Base-by-base conservation (phyloP, 2,329 filamentous ascomycete genomes). In the Cytospora chrysosperma region DNA sequence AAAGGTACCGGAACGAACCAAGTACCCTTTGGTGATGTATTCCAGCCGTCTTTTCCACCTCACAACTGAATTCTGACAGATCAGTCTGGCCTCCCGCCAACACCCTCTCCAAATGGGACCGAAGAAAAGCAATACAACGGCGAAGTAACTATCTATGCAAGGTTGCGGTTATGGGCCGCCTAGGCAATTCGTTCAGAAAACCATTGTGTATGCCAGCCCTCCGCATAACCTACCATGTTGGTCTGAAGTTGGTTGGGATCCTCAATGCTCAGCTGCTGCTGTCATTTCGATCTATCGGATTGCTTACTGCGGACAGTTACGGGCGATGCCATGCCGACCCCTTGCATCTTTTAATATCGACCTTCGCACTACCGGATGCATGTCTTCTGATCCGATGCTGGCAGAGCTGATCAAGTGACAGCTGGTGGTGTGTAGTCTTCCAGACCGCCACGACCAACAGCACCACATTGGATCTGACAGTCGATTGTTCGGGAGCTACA, bases 391-490 rank as follows among this genome's bases (percentile, higher is more conserved):
- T 47, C 58, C 58, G 58, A 52, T 47, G 15, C 50, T 54, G 37
- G 27, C 50, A 54, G 28, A 40, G 43, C 43, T 47, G 21, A 47
- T 47, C 43, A 47, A 47, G 43, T 47, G 43, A 47, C 43, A 47
- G 43, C 43, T 24, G 19, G 43, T 47, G 43, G 43, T 47, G 24
- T 54, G 24, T 54, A 43, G 59, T 24, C 52, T 49, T 55, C 51
- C 59, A 61, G 59, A 61, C 59, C 59, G 59, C 59, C 59, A 55
- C 27, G 27, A 17, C 26, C 51, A 27, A 61, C 50, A 51, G 24
- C 51, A 55, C 37, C 40, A n/a, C n/a, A n/a, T 49, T 55, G 59
- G 27, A 37, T 61, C 40, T 50, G 43, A 24, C 4, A 12, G 43
- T 47, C 10, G 10, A 21, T 47, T 47, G 43, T 43, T 61, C 49